Conservation (phyloP, 169 alveolate species). For the Pseudocohnilembus persalinus region DNA sequence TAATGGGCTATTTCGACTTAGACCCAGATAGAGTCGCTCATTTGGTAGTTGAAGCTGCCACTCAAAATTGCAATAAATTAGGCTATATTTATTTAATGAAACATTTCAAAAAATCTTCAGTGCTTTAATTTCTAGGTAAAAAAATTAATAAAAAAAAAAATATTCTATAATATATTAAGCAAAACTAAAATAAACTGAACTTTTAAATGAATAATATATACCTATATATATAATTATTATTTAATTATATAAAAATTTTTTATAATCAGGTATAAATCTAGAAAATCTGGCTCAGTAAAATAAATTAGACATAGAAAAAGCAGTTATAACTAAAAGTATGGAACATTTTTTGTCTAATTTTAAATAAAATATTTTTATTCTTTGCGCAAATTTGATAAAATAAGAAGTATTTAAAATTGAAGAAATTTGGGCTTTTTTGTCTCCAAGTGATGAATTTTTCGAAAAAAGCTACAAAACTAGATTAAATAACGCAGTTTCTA, state of each 20-base stretch:
- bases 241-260: too few relatives aligned
- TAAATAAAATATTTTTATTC: not conserved
- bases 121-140: conserved; percentile 28
- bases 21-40: conserved; percentile 38
- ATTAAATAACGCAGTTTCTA: conserved; percentile 5
- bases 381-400: conserved; percentile 15
- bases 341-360: conserved; percentile 1
- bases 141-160: too few relatives aligned
- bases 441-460: conserved; percentile 26
- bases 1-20: conserved; percentile 37
- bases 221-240: too few relatives aligned
- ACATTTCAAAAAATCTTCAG: conserved; percentile 12
- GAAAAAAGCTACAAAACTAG: conserved; percentile 7
- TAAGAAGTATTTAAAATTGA: conserved; percentile 27
- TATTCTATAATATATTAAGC: too few relatives aligned
- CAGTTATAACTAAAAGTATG: not conserved
- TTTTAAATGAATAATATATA: too few relatives aligned
- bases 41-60: conserved; percentile 14
- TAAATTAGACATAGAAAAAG: not conserved
- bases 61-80: not conserved
- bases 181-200: too few relatives aligned
- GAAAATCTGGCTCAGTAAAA: not conserved
- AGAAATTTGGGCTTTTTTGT: conserved; percentile 20
- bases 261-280: not conserved
- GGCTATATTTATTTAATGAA: conserved; percentile 3